Evolutionary conservation across 2,329 filamentous ascomycete genomes (phyloP), one percentile per base, ranked within the genome.

Genomic region (Penicillium sp.): DNA sequence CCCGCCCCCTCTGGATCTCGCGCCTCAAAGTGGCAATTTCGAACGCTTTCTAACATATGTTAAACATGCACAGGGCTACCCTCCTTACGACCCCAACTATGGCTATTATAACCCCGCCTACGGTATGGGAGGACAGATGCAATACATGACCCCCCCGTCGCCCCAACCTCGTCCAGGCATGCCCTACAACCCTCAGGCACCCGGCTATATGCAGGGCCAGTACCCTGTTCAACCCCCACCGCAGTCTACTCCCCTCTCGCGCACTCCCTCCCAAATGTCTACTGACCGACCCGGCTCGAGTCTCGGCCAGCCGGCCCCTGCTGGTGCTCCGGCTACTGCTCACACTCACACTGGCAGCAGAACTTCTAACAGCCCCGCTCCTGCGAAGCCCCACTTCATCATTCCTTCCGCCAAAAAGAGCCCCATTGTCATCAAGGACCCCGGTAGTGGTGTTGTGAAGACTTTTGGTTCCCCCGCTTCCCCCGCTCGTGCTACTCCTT

Each of bases 341-440:
- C 70, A 74, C 63, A 55, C 71, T 55, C 78, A 82, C 62, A 85
- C 70, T 75, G 77, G 75, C 73, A 86, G 74, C 78, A 85, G 68
- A 54, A 75, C 76, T 37, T 79, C 85, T 74, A 75, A 73, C 60
- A 71, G 81, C 78, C 82, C 81, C 56, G 83, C 87, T 31, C 83
- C 81, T 23, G 81, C 85, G 33, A 84, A 84, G 59, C 78, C 84
- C 3, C 82, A 85, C 62, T 86, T 87, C 58, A 82, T 87, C 57
- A 84, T 85, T 56, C 86, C 88, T 9, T 80, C 73, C 2, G 70
- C 72, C 55, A 90, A 88, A 80, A 91, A 85, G 73, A 86, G 86
- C 46, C 86, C 88, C 1, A 89, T 97, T 62, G 81, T 86, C 47
- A 96, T 97, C 79, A 95, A 91, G 80, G 90, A 91, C 67, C 83